Evolutionary conservation across 305 asterid genomes (phyloP).

Genomic region (Rubia occidens): DNA sequence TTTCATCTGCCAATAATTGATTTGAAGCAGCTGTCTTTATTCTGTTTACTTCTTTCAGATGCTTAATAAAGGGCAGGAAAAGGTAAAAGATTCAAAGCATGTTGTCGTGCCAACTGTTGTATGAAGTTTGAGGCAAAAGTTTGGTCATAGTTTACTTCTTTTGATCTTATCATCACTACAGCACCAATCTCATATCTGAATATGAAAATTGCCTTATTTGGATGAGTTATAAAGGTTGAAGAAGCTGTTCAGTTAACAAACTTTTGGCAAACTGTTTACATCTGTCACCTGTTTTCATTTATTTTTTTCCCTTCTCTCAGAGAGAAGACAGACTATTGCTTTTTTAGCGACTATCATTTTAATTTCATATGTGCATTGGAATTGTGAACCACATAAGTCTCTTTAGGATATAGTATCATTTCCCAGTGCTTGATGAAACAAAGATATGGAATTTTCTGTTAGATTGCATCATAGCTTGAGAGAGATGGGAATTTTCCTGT

Average conservation of each 20-base stretch:
- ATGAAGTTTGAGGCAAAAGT: neutral
- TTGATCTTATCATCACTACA: constrained; percentile 41
- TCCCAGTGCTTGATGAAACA: too few species aligned
- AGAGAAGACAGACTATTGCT: neutral
- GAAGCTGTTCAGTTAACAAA: constrained; percentile 36
- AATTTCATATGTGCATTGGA: too few species aligned
- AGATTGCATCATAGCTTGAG: too few species aligned
- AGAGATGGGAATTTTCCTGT: too few species aligned
- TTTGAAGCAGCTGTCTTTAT: neutral
- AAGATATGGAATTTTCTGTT: too few species aligned
- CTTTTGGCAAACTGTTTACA: neutral
- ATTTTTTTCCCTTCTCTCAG: neutral
- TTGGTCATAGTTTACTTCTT: neutral
- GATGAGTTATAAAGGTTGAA: constrained; percentile 39
- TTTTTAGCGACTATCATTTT: too few species aligned
- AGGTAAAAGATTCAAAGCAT: neutral
- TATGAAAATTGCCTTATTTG: constrained; percentile 35
- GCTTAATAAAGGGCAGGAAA: neutral
- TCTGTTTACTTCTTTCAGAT: neutral
- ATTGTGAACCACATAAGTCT: too few species aligned
- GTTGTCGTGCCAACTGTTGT: constrained; percentile 1
- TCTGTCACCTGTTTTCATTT: neutral
- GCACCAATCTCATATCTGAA: constrained; percentile 39
- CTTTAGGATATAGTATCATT: too few species aligned
- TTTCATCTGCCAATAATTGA: neutral